Evolutionary conservation across 2,329 filamentous ascomycete genomes (phyloP).

Genomic region (Geosmithia morbida): DNA sequence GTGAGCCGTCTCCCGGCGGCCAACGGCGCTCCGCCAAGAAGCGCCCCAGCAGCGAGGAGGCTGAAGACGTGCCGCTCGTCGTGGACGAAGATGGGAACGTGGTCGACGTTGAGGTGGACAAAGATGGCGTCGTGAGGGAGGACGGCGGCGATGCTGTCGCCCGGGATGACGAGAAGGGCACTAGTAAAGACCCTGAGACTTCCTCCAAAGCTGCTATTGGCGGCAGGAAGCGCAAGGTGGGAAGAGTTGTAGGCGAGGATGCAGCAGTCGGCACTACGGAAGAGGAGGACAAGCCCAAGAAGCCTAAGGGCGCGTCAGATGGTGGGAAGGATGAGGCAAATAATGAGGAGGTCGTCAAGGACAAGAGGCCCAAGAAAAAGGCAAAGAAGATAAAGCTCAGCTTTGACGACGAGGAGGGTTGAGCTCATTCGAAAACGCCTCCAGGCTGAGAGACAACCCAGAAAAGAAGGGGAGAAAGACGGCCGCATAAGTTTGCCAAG

Average conservation of each 20-base stretch:
- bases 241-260: slow-evolving; percentile 28
- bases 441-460: no score
- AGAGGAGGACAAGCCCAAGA: slow-evolving; percentile 3
- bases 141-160: slow-evolving; percentile 6
- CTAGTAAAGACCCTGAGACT: slow-evolving; percentile 10
- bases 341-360: slow-evolving; percentile 11
- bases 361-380: slow-evolving; percentile 32
- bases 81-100: slow-evolving; percentile 60
- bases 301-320: slow-evolving; percentile 2
- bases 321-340: slow-evolving; percentile 9
- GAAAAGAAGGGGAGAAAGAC: neutral
- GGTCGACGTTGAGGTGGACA: slow-evolving; percentile 30
- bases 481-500: neutral
- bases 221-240: slow-evolving; percentile 40
- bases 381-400: slow-evolving; percentile 53
- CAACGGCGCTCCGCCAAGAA: slow-evolving; percentile 34
- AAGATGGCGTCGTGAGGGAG: slow-evolving; percentile 21
- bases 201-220: slow-evolving; percentile 16
- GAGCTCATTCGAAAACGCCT: slow-evolving; percentile 7
- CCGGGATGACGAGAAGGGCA: slow-evolving; percentile 8
- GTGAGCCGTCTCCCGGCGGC: slow-evolving; percentile 28
- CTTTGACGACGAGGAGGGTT: slow-evolving; percentile 46
- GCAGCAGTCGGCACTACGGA: slow-evolving; percentile 4
- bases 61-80: slow-evolving; percentile 62
- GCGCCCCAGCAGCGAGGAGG: slow-evolving; percentile 50